A percentile compares a stretch with the other conserved stretches of the same genome.
Conservation (phyloP, 192 early-diverging fungal genomes). For the Podila horticola region DNA sequence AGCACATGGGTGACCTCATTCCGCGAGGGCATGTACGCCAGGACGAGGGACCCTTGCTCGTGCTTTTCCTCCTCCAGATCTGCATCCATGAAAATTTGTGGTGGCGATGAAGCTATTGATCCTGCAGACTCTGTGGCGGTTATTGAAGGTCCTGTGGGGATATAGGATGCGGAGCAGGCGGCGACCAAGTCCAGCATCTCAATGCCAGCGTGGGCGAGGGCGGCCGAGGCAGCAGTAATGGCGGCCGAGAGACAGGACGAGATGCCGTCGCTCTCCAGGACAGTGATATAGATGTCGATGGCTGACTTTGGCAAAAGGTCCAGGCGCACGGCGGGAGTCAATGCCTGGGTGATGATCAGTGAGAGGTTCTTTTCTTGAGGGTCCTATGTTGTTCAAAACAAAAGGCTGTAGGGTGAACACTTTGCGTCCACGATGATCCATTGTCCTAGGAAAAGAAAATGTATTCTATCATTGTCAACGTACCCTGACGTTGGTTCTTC, state of each 20-base stretch:
- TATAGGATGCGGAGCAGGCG: constrained; percentile 67
- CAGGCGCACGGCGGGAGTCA: constrained; percentile 77
- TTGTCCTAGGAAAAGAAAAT: neutral
- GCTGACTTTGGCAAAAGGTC: constrained; percentile 79
- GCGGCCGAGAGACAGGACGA: constrained; percentile 71
- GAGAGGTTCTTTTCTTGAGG: constrained; percentile 74
- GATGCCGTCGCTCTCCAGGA: constrained; percentile 77
- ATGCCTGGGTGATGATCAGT: constrained; percentile 67
- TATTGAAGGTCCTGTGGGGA: constrained; percentile 12
- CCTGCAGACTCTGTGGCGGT: constrained; percentile 14
- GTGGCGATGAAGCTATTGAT: constrained; percentile 19
- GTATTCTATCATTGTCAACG: neutral
- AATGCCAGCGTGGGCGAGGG: constrained; percentile 85
- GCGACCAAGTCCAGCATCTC: constrained; percentile 88
- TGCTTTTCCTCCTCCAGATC: constrained; percentile 68
- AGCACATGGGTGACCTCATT: constrained; percentile 84
- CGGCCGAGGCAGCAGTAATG: constrained; percentile 72
- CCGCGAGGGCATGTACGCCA: constrained; percentile 84
- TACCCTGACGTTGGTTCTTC: constrained; percentile 58
- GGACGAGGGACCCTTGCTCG: constrained; percentile 67
- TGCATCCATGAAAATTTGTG: constrained; percentile 63
- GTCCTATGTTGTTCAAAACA: constrained; percentile 52
- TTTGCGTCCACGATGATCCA: constrained; percentile 5
- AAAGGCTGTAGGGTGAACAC: too few species aligned
- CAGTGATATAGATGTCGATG: constrained; percentile 75